These are phyloP conservation scores for Solanum bulbocastanum DNA, from an alignment of 257 asterid genomes.

Conservation along the genomic window DNA sequence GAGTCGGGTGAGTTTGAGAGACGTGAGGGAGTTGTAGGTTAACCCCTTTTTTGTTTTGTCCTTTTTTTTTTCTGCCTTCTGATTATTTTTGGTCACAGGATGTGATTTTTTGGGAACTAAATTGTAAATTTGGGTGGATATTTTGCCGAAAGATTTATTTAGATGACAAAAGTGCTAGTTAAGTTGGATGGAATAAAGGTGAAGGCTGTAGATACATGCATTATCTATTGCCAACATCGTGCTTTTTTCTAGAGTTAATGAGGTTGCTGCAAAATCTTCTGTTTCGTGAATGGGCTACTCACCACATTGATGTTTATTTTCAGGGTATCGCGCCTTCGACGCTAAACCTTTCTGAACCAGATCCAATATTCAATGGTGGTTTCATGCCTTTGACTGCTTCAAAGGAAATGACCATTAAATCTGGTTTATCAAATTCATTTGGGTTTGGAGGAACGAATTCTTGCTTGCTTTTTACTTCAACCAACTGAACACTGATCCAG, in stretches of 20 bases:
- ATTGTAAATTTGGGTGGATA: not conserved
- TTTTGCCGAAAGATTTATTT: not conserved
- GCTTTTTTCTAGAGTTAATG: not conserved
- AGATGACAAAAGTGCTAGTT: not conserved
- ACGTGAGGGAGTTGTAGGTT: not conserved
- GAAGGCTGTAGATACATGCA: not conserved
- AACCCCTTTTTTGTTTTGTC: not conserved
- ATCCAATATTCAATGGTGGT: constrained; percentile 48
- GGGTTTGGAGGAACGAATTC: constrained; percentile 98
- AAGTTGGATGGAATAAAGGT: not conserved
- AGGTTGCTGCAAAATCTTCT: not conserved
- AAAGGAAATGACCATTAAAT: constrained; percentile 58
- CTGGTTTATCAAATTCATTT: constrained; percentile 85
- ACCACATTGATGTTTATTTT: constrained; percentile 3
- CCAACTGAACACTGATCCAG: constrained; percentile 10
- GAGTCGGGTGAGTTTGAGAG: not conserved
- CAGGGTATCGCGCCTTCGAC: constrained; percentile 84
- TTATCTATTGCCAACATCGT: not conserved
- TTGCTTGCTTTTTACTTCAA: constrained; percentile 62
- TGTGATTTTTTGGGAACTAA: not conserved
- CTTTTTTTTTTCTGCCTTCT: not conserved
- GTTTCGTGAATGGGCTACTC: not conserved
- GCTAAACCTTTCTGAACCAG: constrained; percentile 62
- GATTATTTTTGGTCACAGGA: not conserved
- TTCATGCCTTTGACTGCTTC: constrained; percentile 74